A percentile compares a stretch with the other conserved stretches of the same genome.
Evolutionary conservation across 768 basidiomycete species (phyloP).

Genomic region (Leccinum imitatum): DNA sequence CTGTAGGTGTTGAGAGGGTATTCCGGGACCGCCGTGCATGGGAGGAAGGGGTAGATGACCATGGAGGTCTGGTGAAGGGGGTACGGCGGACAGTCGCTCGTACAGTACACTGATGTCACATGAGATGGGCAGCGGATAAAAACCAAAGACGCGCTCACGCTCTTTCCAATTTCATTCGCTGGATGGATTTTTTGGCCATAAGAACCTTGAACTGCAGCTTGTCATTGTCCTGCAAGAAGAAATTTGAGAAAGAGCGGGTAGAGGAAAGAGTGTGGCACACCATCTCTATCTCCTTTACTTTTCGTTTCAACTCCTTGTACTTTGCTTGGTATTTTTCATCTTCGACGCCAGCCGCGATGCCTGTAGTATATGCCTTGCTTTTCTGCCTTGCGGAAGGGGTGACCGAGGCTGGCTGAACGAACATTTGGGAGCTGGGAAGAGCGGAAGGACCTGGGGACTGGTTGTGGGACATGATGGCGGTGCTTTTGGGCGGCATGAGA

Average conservation of each 20-base stretch:
- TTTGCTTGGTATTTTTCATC: slow-evolving; percentile 86
- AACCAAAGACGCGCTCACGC: slow-evolving; percentile 56
- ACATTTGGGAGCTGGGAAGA: slow-evolving; percentile 40
- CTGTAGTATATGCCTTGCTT: slow-evolving; percentile 49
- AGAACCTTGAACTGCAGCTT: slow-evolving; percentile 80
- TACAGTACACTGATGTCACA: slow-evolving; percentile 60
- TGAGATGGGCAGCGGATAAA: slow-evolving; percentile 27
- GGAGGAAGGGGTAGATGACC: slow-evolving; percentile 38
- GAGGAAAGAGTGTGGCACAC: slow-evolving; percentile 43
- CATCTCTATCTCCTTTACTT: slow-evolving; percentile 82
- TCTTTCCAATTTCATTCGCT: slow-evolving; percentile 84
- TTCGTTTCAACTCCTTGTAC: slow-evolving; percentile 85
- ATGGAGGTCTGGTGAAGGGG: slow-evolving; percentile 53
- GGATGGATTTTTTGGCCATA: slow-evolving; percentile 77
- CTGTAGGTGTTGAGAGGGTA: slow-evolving; percentile 41
- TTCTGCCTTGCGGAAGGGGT: slow-evolving; percentile 44
- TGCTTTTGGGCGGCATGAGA: slow-evolving; percentile 32
- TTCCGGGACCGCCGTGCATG: slow-evolving; percentile 35
- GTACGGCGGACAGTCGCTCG: slow-evolving; percentile 66
- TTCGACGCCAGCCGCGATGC: slow-evolving; percentile 77
- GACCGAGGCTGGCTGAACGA: slow-evolving; percentile 29
- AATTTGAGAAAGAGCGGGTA: slow-evolving; percentile 4
- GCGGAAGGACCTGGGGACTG: slow-evolving; percentile 53
- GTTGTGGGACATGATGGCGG: slow-evolving; percentile 66
- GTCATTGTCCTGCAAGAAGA: slow-evolving; percentile 72